Evolutionary conservation across 352 stramenopile genomes (phyloP), one percentile per base, ranked within the genome.

Genomic region (Globisporangium carolinianum): DNA sequence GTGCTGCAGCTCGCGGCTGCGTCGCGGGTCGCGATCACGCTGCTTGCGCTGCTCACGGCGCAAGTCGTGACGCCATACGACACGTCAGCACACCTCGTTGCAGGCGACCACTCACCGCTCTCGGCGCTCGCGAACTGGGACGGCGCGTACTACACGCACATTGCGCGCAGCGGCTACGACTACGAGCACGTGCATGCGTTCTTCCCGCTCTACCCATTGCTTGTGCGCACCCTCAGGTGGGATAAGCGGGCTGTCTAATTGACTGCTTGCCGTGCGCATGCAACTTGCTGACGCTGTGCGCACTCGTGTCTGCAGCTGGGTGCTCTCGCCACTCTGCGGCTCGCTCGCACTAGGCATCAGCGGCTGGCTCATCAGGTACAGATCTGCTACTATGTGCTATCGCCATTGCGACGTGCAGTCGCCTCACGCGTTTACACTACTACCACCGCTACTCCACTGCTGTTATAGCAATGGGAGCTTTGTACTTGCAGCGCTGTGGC

Each of bases 141-240:
- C 67, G 87, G 80, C 54, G 86, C 91, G 53, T 95, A 86, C 66
- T 95, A 80, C 57, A 58, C 72, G 12, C 69, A 77, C 63, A 94
- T 96, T 49, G 87, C 84, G 4, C 55, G 57, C 14, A 41, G 66
- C 36, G 87, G 87, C 55, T 96, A 96, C 77, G 71, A 76, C 53
- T 94, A 89, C 52, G 87, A 96, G 68, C 80, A 95, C 52, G 70
- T 83, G 36, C 80, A 92, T 66, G 82, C 84, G 47, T 94, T 94
- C 68, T 94, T 91, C 63, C 84, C 84, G 41, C 61, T 94, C 37
- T 92, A 88, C 47, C 71, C 86, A 43, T 55, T 90, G 48, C 61
- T 91, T 42, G 58, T 67, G 43, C 79, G 78, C 47, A 66, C 55
- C 42, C 10, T 75, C 11, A 68, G 66, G 47, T 57, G 14, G 15